Percentiles rank a stretch among this genome's conserved stretches.
These are phyloP conservation scores for Urochloa ruziziensis DNA, from an alignment of 176 grass and related monocot species.

Conservation along the genomic window DNA sequence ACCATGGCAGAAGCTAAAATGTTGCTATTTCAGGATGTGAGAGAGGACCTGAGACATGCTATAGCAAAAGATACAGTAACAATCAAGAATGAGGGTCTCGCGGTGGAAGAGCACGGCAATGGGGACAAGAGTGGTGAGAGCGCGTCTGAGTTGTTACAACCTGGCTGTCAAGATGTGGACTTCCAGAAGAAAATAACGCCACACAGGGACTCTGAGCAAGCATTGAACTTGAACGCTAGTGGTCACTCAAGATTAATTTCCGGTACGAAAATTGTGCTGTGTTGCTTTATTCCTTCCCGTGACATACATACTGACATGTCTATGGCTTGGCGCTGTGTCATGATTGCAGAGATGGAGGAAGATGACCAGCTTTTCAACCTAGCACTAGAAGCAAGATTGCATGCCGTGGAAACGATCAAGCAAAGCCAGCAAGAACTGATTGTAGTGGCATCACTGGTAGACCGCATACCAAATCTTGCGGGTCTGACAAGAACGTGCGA, in stretches of 20 bases:
- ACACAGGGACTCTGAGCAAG: constrained; percentile 28
- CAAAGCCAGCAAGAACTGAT: constrained; percentile 72
- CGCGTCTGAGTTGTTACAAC: constrained; percentile 12
- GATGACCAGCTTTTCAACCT: constrained; percentile 67
- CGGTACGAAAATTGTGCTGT: constrained; percentile 30
- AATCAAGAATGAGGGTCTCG: constrained; percentile 73
- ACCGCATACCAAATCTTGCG: constrained; percentile 90
- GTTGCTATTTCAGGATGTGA: constrained; percentile 67
- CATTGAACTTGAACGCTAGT: neutral
- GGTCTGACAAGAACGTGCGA: constrained; percentile 89
- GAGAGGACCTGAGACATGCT: constrained; percentile 76
- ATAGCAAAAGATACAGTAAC: constrained; percentile 63
- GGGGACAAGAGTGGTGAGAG: constrained; percentile 15
- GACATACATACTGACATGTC: neutral
- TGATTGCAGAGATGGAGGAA: constrained; percentile 66
- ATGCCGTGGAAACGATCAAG: constrained; percentile 67
- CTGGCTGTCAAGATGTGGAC: constrained; percentile 53
- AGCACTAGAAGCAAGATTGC: constrained; percentile 68
- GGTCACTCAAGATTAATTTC: constrained; percentile 43
- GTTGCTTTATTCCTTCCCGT: neutral
- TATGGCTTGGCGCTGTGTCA: neutral
- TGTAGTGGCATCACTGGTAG: constrained; percentile 76
- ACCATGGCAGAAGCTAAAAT: constrained; percentile 14
- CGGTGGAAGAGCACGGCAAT: constrained; percentile 8
- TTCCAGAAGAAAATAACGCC: constrained; percentile 91